Conservation (phyloP, 2,329 filamentous ascomycete species). For the Fusarium tuaranense region DNA sequence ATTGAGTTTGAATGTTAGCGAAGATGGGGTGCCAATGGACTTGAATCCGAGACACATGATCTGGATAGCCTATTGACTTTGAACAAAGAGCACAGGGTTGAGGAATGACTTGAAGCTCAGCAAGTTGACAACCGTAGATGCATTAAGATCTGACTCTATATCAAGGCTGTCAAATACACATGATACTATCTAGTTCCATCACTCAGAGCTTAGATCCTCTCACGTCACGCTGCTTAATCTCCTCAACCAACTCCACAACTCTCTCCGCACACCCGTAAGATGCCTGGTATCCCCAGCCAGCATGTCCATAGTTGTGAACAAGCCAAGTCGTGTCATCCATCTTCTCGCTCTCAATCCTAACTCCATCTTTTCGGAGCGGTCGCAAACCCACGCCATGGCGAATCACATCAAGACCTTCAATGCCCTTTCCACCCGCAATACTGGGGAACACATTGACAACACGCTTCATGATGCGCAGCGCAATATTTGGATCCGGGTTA, state of each 20-base stretch:
- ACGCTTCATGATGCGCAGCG: conserved; percentile 83
- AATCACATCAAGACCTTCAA: conserved; percentile 79
- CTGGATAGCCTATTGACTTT: too few species aligned
- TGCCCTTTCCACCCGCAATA: conserved; percentile 72
- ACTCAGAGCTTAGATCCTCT: not conserved
- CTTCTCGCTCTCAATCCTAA: conserved; percentile 74
- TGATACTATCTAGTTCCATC: not conserved
- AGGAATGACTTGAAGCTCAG: too few species aligned
- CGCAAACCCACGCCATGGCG: conserved; percentile 85
- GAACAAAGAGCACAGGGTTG: not conserved
- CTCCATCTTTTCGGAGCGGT: conserved; percentile 77
- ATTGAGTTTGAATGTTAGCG: not conserved
- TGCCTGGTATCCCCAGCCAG: not conserved
- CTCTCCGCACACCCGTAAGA: not conserved
- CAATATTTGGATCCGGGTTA: conserved; percentile 79
- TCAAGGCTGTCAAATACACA: too few species aligned
- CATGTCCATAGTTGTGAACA: conserved; percentile 78
- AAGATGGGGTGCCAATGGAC: too few species aligned
- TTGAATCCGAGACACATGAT: too few species aligned
- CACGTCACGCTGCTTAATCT: not conserved
- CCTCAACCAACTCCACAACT: not conserved
- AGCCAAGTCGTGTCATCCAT: conserved; percentile 65
- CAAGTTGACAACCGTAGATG: not conserved
- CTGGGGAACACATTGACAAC: conserved; percentile 72
- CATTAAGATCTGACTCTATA: too few species aligned